Evolutionary conservation across 2,329 filamentous ascomycete genomes (phyloP), one percentile per base, ranked within the genome.

Genomic region (Ophiosphaerella herpotricha): DNA sequence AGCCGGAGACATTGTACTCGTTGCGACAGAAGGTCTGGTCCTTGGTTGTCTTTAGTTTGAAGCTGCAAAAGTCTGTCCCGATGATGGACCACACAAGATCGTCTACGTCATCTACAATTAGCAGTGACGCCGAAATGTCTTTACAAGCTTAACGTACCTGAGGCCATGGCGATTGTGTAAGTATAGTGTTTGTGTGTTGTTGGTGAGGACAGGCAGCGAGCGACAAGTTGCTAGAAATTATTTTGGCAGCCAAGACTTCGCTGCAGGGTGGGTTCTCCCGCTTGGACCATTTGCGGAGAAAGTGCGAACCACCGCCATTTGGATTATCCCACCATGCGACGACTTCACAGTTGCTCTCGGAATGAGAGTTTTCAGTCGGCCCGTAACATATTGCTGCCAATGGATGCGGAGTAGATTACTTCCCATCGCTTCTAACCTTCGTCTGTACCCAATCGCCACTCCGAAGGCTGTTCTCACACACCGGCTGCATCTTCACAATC

Each of bases 51-150:
- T 96, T 96, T 61, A 97, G 81, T 73, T 97, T 97, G 81, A 92
- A 97, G 43, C 89, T 87, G 79, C 94, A 97, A 74, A 94, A 95
- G 71, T 93, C 89, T 76, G 94, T 90, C 76, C 96, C 95, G 63
- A 97, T 96, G 50, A 97, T 90, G 74, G 92, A 87, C 94, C 94
- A 99, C 58, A 97, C 88, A 60, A 97, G 95, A 77, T 97, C 93
- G 80, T 97, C 93, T 55, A 39, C 2, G 12, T 7, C 12, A 4
- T 13, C 38, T 58, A 29, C 7, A 29, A 29, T 29, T 29, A 29
- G 26, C 11, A 11, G 26, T 29, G 26, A 29, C 11, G 2, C 11
- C 6, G 11, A 29, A 6, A 29, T 8, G 5, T 2, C 7, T 29
- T 7, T 5, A 35, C 16, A 33, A 41, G 7, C 4, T 12, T 13